Evolutionary conservation across 2,329 filamentous ascomycete genomes (phyloP).

Genomic region (Fusarium sp.): DNA sequence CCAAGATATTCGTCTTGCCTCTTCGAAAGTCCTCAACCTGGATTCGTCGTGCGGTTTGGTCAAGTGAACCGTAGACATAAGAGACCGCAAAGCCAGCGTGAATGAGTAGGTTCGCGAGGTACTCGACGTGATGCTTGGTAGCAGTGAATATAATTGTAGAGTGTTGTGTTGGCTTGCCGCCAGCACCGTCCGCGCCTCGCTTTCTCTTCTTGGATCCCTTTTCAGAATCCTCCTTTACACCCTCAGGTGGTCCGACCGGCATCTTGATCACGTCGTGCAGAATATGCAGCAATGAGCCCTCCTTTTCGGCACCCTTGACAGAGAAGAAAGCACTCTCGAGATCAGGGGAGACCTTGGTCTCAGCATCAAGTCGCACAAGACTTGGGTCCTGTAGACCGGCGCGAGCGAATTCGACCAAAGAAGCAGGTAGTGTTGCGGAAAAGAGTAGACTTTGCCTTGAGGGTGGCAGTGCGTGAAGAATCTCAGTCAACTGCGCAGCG

Average conservation of each 20-base stretch:
- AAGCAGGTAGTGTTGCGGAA: constrained; percentile 93
- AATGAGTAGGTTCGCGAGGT: constrained; percentile 82
- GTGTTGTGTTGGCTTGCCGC: constrained; percentile 80
- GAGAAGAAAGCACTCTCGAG: constrained; percentile 96
- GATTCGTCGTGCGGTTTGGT: constrained; percentile 91
- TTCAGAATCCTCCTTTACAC: constrained; percentile 57
- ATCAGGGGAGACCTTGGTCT: constrained; percentile 95
- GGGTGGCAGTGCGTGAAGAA: constrained; percentile 85
- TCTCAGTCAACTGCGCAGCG: constrained; percentile 90
- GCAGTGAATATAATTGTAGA: constrained; percentile 96
- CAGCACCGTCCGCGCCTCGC: constrained; percentile 62
- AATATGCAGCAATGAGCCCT: constrained; percentile 89
- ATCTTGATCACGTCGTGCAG: constrained; percentile 93
- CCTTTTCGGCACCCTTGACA: constrained; percentile 92
- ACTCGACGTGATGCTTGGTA: constrained; percentile 98
- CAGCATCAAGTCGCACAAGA: constrained; percentile 88
- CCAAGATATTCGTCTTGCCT: constrained; percentile 87
- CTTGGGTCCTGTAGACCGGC: constrained; percentile 93
- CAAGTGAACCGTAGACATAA: constrained; percentile 92
- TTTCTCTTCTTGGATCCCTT: constrained; percentile 77
- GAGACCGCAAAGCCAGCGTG: constrained; percentile 88
- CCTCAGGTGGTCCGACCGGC: constrained; percentile 73
- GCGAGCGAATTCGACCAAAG: constrained; percentile 93
- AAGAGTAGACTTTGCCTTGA: constrained; percentile 92
- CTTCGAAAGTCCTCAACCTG: constrained; percentile 91